Evolutionary conservation across 495 filamentous ascomycete genomes (phyloP), one percentile per base, ranked within the genome.

Genomic region (Neurospora sp.): DNA sequence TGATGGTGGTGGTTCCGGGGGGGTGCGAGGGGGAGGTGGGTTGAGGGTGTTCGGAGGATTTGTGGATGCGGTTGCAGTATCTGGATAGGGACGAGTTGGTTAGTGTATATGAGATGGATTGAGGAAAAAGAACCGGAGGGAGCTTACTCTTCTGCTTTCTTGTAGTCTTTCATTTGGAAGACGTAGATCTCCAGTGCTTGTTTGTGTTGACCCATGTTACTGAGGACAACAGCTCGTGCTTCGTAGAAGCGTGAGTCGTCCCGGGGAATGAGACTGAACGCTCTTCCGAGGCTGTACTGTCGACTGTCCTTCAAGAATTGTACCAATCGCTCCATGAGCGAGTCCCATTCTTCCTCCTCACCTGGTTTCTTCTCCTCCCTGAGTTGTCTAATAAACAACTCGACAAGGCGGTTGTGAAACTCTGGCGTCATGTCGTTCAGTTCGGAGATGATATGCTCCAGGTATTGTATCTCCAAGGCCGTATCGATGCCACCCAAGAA

Each of bases 161-260:
- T 85, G 73, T 93, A 93, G 79, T 96, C 91, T 73, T 92, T 82
- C 72, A 99, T 86, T 77, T 95, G 94, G 84, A 97, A 99, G 14
- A 98, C 94, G 79, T 97, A 99, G 35, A 98, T 97, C 80, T 94
- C 92, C 27, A 99, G 82, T 0, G 96, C 95, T 80, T 97, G 93
- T 79, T 93, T 92, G 82, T 99, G 94, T 73, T 94, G 92, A 10
- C 92, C 94, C 93, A 99, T 97, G 76, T 96, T 96, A 81, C 93
- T 94, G 39, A 98, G 90, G 10, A 98, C 90, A 40, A 98, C 91
- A 27, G 96, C 96, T 71, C 94, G 90, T 5, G 93, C 91, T 81
- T 98, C 96, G 82, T 91, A 97, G 79, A 96, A 96, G 16, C 89
- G 85, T 1, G 94, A 88, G 80, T 97, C 93, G 73, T 97, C 92